phyloP scores from a whole-genome alignment of 2,329 filamentous ascomycete species.

The Fusarium lateritium region DNA sequence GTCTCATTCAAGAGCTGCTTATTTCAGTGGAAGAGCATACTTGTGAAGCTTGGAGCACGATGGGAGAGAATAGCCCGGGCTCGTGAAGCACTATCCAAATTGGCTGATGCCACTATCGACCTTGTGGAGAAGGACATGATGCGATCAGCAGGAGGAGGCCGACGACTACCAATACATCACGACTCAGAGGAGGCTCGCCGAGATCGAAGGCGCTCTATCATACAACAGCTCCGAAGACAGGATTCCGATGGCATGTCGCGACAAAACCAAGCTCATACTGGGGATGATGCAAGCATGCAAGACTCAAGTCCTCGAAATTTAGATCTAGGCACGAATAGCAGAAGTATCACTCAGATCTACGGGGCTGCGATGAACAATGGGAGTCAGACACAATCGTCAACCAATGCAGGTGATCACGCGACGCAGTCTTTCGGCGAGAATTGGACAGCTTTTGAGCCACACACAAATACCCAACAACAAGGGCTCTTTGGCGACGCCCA shows the following conservation, averaged over 20 bases:
- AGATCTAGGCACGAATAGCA: fast-evolving
- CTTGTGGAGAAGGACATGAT: slow-evolving; percentile 8
- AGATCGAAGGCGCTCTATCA: not conserved
- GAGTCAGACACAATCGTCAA: not conserved
- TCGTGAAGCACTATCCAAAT: slow-evolving; percentile 11
- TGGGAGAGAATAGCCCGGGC: slow-evolving; percentile 15
- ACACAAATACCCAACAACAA: not conserved
- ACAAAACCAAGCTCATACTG: not conserved
- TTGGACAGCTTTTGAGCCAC: not conserved
- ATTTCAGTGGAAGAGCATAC: slow-evolving; percentile 15
- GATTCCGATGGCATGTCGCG: not conserved
- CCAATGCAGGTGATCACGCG: fast-evolving
- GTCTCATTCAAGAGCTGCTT: slow-evolving; percentile 4
- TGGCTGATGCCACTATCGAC: slow-evolving; percentile 23
- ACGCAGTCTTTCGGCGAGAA: fast-evolving
- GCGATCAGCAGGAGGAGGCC: not conserved
- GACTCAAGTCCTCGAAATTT: fast-evolving
- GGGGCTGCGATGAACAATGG: fast-evolving
- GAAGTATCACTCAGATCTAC: not conserved
- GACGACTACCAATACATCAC: not conserved
- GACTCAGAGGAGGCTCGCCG: not conserved
- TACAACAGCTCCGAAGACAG: slow-evolving; percentile 7
- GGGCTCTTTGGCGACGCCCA: fast-evolving
- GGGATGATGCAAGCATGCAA: fast-evolving
- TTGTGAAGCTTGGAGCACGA: not conserved